A percentile compares a stretch with the other conserved stretches of the same genome.
phyloP scores from a whole-genome alignment of 768 basidiomycete species.

The Suillus clintonianus region DNA sequence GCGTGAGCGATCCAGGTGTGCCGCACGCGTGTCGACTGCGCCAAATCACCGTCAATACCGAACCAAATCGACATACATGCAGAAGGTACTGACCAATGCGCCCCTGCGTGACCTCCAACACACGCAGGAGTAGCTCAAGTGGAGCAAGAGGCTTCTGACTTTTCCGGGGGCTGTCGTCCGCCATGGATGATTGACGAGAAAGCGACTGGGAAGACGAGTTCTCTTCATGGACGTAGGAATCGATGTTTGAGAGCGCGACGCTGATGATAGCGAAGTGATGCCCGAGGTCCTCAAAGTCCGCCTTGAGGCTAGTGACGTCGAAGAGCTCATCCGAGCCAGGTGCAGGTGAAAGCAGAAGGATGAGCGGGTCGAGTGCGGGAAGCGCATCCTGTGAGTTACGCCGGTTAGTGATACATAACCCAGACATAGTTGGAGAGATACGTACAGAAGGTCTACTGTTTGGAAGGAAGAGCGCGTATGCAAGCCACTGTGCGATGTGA shows the following conservation, averaged over 20 bases:
- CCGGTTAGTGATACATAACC: background rate
- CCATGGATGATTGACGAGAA: constrained; percentile 10
- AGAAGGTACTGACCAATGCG: constrained; percentile 54
- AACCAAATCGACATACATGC: background rate
- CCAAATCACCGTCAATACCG: background rate
- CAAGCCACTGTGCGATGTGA: constrained; percentile 60
- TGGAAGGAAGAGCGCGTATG: constrained; percentile 37
- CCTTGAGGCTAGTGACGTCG: constrained; percentile 50
- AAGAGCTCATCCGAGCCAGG: constrained; percentile 48
- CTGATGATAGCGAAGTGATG: constrained; percentile 59
- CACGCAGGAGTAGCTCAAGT: constrained; percentile 49
- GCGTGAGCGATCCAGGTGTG: constrained; percentile 74
- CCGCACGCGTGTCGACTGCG: constrained; percentile 71
- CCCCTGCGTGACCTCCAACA: constrained; percentile 55
- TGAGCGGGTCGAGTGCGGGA: constrained; percentile 53
- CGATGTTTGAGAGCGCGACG: constrained; percentile 58
- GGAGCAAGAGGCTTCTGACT: constrained; percentile 37
- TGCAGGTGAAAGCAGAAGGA: constrained; percentile 50
- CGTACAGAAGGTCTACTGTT: constrained; percentile 6
- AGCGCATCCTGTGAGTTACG: constrained; percentile 39
- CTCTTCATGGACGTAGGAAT: constrained; percentile 57
- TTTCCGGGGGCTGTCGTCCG: constrained; percentile 28
- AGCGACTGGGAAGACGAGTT: constrained; percentile 15
- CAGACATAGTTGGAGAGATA: constrained; percentile 11
- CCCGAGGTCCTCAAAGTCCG: constrained; percentile 62